Conservation (phyloP, 2,329 filamentous ascomycete genomes). For the Zymoseptoria crescenta region DNA sequence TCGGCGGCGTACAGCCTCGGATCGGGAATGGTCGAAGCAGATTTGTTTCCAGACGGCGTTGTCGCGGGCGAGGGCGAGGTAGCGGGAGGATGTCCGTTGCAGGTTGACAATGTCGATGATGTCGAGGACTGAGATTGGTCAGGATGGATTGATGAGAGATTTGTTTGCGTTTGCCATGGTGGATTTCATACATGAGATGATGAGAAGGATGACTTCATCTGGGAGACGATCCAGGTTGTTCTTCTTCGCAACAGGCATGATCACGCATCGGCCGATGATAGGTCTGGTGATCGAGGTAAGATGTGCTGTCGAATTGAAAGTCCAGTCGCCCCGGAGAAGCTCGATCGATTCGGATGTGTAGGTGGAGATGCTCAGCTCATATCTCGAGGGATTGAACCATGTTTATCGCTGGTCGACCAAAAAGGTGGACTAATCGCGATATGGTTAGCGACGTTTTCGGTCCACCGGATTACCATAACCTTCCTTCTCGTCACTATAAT, state of each 20-base stretch:
- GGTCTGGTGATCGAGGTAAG: too few relatives aligned
- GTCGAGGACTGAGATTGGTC: conserved; percentile 48
- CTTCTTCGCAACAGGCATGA: not conserved
- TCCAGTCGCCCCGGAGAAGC: too few relatives aligned
- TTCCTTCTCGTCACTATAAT: too few relatives aligned
- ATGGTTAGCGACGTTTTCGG: too few relatives aligned
- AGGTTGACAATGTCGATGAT: conserved; percentile 57
- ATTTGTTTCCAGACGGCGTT: conserved; percentile 66
- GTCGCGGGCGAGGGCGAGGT: conserved; percentile 63
- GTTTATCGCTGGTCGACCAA: too few relatives aligned
- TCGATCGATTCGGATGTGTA: too few relatives aligned
- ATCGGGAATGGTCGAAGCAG: conserved; percentile 64
- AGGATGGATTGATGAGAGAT: conserved; percentile 4
- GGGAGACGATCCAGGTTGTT: conserved; percentile 26
- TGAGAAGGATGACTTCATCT: conserved; percentile 38
- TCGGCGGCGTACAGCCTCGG: conserved; percentile 54
- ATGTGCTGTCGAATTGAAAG: too few relatives aligned
- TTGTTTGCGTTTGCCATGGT: conserved; percentile 5
- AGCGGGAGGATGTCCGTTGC: conserved; percentile 60
- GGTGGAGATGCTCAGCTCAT: too few relatives aligned
- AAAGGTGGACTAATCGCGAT: too few relatives aligned
- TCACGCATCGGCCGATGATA: conserved; percentile 1
- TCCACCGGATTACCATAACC: too few relatives aligned
- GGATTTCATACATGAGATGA: conserved; percentile 38
- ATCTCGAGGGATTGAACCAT: too few relatives aligned